Percentiles rank a stretch among this genome's conserved stretches.
Evolutionary conservation across 179 eudicot genomes (phyloP).

Genomic region (Nepenthes alata): DNA sequence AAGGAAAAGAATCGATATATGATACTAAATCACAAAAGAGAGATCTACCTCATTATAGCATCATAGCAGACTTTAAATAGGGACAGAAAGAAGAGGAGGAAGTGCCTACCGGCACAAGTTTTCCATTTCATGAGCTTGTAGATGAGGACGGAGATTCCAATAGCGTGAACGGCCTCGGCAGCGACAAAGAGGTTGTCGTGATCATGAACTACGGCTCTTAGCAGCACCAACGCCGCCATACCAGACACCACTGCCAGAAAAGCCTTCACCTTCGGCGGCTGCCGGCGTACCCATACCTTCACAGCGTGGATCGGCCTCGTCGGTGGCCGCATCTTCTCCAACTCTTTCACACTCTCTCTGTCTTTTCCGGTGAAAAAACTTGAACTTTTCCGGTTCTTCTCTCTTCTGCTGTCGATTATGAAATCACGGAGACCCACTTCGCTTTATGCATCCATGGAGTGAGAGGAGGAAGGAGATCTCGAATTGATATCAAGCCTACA

Average conservation of each 20-base stretch:
- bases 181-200: conserved; percentile 50
- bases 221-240: conserved; percentile 31
- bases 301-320: conserved; percentile 31
- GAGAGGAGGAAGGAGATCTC: no score
- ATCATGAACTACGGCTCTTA: conserved; percentile 32
- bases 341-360: not conserved
- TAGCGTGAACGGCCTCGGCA: conserved; percentile 40
- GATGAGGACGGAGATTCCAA: conserved; percentile 35
- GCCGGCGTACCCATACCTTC: conserved; percentile 27
- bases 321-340: conserved; percentile 19
- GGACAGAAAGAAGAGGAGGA: conserved; percentile 1
- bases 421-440: no score
- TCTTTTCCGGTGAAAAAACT: no score
- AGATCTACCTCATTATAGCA: no score
- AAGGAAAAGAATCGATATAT: no score
- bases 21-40: no score
- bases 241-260: conserved; percentile 30
- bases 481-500: no score
- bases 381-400: no score
- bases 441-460: no score
- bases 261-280: conserved; percentile 40
- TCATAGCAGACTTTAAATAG: not conserved
- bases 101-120: conserved; percentile 44
- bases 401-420: no score
- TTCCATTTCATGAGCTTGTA: conserved; percentile 37